phyloP scores from a whole-genome alignment of 2,329 filamentous ascomycete species.

The Cladobotryum mycophilum region DNA sequence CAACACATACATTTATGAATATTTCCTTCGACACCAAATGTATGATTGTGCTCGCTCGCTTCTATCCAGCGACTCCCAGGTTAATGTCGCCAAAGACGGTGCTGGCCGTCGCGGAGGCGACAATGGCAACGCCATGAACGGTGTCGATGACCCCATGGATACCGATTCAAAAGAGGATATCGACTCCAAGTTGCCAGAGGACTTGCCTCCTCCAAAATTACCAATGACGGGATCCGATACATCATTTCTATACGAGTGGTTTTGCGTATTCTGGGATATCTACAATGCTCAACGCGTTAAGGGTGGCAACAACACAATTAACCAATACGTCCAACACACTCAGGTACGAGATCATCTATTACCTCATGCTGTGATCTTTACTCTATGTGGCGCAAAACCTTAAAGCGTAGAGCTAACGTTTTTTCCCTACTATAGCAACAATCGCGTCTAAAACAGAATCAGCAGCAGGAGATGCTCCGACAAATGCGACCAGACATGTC shows the following conservation, averaged over 20 bases:
- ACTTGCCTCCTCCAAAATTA: constrained; percentile 70
- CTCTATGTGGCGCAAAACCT: neutral
- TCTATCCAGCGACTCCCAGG: constrained; percentile 57
- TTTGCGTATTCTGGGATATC: constrained; percentile 95
- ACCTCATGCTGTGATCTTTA: constrained; percentile 3
- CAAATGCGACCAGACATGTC: constrained; percentile 59
- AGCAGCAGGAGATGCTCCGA: constrained; percentile 71
- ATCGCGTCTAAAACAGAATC: constrained; percentile 65
- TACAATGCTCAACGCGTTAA: constrained; percentile 75
- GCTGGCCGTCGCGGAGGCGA: constrained; percentile 61
- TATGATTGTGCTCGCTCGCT: constrained; percentile 75
- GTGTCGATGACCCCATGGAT: constrained; percentile 70
- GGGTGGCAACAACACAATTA: constrained; percentile 56
- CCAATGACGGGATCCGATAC: constrained; percentile 59
- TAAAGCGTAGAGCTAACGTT: no score
- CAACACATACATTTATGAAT: constrained; percentile 88
- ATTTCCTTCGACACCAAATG: constrained; percentile 81
- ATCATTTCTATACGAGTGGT: constrained; percentile 96
- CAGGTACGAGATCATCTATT: constrained; percentile 52
- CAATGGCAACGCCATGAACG: constrained; percentile 62
- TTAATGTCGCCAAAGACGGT: constrained; percentile 63
- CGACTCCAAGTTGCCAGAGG: constrained; percentile 67
- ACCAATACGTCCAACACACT: constrained; percentile 73
- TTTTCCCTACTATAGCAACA: constrained; percentile 43
- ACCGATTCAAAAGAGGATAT: constrained; percentile 75